Evolutionary conservation across 2,329 filamentous ascomycete genomes (phyloP).

Genomic region (Fusarium sp.): DNA sequence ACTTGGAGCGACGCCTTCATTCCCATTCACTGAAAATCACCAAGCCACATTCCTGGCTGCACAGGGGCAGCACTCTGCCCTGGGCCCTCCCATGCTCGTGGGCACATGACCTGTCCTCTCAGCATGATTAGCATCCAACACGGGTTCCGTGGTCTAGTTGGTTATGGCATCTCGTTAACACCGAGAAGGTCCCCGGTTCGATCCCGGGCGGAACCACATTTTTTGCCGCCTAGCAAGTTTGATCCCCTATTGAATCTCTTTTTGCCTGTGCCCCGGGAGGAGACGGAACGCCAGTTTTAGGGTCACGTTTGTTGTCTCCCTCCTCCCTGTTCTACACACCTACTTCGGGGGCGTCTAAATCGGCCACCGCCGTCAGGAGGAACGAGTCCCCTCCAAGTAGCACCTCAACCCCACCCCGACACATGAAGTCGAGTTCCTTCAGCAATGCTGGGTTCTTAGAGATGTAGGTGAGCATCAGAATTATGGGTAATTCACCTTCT

Average conservation of each 20-base stretch:
- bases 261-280: background rate
- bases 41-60: no score
- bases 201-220: constrained; percentile 27
- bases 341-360: no score
- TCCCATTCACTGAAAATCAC: background rate
- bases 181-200: constrained; percentile 31
- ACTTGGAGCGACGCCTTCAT: background rate
- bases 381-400: background rate
- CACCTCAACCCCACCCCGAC: background rate
- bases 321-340: no score
- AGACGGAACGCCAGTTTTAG: background rate
- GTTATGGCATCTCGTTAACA: constrained; percentile 33
- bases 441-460: background rate
- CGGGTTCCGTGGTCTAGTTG: constrained; percentile 30
- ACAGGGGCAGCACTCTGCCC: no score
- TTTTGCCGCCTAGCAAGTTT: background rate
- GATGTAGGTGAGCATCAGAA: background rate
- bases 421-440: background rate
- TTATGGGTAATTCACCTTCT: background rate
- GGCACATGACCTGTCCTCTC: background rate
- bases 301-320: no score
- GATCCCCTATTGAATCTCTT: background rate
- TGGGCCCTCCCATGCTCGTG: background rate
- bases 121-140: fast-evolving
- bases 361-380: no score